Evolutionary conservation across 305 asterid genomes (phyloP).

Genomic region (Rubia balearica): DNA sequence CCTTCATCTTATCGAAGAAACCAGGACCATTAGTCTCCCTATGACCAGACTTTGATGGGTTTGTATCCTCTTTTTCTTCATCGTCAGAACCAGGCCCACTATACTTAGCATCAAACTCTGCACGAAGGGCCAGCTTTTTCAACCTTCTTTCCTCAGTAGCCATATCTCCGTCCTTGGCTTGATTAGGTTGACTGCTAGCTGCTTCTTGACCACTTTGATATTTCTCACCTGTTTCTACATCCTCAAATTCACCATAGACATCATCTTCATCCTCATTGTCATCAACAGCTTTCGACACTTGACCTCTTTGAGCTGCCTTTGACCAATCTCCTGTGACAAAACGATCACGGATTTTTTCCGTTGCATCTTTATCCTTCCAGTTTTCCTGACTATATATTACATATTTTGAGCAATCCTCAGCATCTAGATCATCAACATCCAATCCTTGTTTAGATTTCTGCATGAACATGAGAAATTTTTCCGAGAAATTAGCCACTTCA

Average conservation of each 20-base stretch:
- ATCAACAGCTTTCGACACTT: constrained; percentile 30
- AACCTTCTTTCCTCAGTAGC: constrained; percentile 69
- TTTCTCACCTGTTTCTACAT: constrained; percentile 87
- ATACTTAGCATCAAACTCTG: constrained; percentile 72
- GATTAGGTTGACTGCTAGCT: constrained; percentile 21
- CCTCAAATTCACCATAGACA: constrained; percentile 81
- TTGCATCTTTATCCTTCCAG: constrained; percentile 50
- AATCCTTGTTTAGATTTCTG: constrained; percentile 56
- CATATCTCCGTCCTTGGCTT: constrained; percentile 30
- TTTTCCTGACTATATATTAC: constrained; percentile 29
- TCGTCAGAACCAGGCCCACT: constrained; percentile 52
- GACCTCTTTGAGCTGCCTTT: constrained; percentile 67
- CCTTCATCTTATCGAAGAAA: constrained; percentile 74
- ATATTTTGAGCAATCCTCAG: constrained; percentile 82
- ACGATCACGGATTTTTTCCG: constrained; percentile 69
- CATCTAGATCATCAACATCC: constrained; percentile 39
- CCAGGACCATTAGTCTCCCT: constrained; percentile 62
- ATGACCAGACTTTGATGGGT: constrained; percentile 35
- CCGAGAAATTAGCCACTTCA: background rate
- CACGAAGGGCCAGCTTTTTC: constrained; percentile 84
- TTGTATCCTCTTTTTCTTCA: constrained; percentile 47
- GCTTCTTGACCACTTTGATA: constrained; percentile 36
- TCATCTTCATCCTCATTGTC: constrained; percentile 38
- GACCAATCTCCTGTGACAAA: constrained; percentile 93
- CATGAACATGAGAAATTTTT: constrained; percentile 21